A percentile compares a stretch with the other conserved stretches of the same genome.
Evolutionary conservation across 140 eudicot genomes (phyloP).

Genomic region (Flaveria floridana): DNA sequence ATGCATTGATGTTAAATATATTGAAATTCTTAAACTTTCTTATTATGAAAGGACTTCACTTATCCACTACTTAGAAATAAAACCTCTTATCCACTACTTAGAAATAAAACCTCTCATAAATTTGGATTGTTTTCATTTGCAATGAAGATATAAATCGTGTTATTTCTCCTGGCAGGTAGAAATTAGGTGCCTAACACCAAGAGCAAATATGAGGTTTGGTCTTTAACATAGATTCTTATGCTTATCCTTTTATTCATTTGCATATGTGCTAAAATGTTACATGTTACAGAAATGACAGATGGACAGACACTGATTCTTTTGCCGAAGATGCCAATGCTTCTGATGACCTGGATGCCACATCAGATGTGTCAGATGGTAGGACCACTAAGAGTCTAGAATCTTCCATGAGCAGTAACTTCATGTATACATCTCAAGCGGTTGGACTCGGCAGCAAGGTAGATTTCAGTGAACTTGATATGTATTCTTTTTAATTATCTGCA

Average conservation of each 20-base stretch:
- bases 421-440: constrained; percentile 38
- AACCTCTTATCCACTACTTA: background rate
- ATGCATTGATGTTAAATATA: constrained; percentile 7
- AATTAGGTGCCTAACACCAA: constrained; percentile 59
- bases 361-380: constrained; percentile 53
- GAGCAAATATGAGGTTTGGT: constrained; percentile 51
- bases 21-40: background rate
- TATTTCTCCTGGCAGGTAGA: constrained; percentile 50
- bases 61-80: background rate
- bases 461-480: constrained; percentile 7
- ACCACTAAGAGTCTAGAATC: constrained; percentile 45
- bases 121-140: constrained; percentile 4
- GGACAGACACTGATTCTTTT: constrained; percentile 47
- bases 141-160: constrained; percentile 15
- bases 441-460: constrained; percentile 48
- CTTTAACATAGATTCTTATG: constrained; percentile 22
- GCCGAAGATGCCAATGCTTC: constrained; percentile 50
- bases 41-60: constrained; percentile 4
- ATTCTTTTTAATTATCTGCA: background rate
- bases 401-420: constrained; percentile 42
- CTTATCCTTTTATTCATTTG: background rate
- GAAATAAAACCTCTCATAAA: constrained; percentile 7
- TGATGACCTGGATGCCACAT: constrained; percentile 50
- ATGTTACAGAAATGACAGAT: constrained; percentile 45
- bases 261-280: constrained; percentile 13